Percentiles rank a stretch among this genome's conserved stretches.
Conservation (phyloP, 1,284 basidiomycete genomes). For the Psilocybe mexicana region DNA sequence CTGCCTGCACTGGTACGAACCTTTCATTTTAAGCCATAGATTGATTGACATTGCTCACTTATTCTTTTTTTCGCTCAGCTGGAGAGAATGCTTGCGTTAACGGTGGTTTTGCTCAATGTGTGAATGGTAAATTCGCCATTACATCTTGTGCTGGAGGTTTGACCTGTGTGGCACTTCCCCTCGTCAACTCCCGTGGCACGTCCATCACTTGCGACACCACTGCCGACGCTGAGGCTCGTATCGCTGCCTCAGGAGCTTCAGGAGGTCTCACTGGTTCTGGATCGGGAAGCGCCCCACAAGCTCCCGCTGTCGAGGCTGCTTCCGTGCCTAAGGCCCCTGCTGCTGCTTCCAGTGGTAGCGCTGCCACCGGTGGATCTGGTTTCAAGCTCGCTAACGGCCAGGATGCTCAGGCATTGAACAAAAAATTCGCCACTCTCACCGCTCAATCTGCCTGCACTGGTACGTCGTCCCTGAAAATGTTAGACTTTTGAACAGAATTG, state of each 20-base stretch:
- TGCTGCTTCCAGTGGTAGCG: constrained; percentile 9
- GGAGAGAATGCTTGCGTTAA: constrained; percentile 40
- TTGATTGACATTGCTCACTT: constrained; percentile 15
- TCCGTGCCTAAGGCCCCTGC: neutral
- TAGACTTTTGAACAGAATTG: neutral
- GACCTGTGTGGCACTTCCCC: constrained; percentile 55
- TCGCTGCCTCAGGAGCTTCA: constrained; percentile 49
- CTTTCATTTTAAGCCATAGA: neutral
- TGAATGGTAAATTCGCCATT: constrained; percentile 40
- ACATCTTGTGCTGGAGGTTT: constrained; percentile 40
- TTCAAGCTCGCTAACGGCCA: constrained; percentile 39
- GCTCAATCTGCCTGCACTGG: constrained; percentile 34
- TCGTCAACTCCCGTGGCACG: constrained; percentile 58
- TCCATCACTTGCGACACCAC: constrained; percentile 54
- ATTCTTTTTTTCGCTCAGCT: neutral
- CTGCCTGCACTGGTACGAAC: constrained; percentile 12
- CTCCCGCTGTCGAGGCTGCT: neutral
- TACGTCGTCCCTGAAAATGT: too few relatives aligned
- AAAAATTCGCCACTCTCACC: constrained; percentile 37
- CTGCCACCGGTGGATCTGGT: neutral
- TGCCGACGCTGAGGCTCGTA: constrained; percentile 50
- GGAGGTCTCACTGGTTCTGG: neutral
- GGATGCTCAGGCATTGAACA: constrained; percentile 42
- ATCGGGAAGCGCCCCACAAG: neutral
- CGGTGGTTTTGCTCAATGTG: constrained; percentile 43